Percentiles rank a stretch among this genome's conserved stretches.
These are phyloP conservation scores for Lasiodiplodia sp. DNA, from an alignment of 2,329 filamentous ascomycete species.

Conservation along the genomic window DNA sequence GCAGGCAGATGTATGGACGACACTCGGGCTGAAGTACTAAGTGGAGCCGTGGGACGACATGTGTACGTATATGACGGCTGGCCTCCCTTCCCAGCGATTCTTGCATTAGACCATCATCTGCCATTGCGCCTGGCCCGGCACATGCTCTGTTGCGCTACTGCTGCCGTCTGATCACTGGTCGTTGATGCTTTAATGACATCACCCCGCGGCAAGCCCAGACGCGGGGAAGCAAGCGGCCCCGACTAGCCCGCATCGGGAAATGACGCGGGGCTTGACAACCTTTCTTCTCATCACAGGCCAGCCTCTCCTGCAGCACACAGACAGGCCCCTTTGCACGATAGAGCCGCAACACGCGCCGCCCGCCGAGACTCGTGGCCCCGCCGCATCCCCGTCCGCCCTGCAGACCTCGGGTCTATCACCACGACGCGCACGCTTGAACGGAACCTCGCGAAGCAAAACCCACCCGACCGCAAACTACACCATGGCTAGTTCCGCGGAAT, in stretches of 20 bases:
- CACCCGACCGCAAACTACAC: not conserved
- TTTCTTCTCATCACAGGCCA: not conserved
- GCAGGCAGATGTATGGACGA: not conserved
- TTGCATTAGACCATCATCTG: not conserved
- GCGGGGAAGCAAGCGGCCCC: conserved; percentile 9
- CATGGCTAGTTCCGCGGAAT: conserved; percentile 25
- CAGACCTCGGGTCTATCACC: conserved; percentile 9
- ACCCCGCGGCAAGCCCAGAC: not conserved
- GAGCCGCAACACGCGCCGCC: conserved; percentile 15
- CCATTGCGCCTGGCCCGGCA: not conserved
- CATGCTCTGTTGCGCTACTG: not conserved
- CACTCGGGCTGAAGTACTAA: conserved; percentile 4
- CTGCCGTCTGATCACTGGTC: not conserved
- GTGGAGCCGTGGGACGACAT: not conserved
- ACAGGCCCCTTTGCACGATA: not conserved
- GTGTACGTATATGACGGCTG: conserved; percentile 9
- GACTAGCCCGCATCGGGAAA: not conserved
- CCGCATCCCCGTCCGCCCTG: not conserved
- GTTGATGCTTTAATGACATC: conserved; percentile 20
- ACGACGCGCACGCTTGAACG: not conserved
- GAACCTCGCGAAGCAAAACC: not conserved
- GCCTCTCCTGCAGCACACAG: not conserved
- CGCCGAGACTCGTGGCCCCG: not conserved
- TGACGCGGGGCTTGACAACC: not conserved
- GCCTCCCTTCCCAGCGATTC: not conserved